These are phyloP conservation scores for Solanum sejunctum DNA, from an alignment of 257 asterid species.

Conservation along the genomic window DNA sequence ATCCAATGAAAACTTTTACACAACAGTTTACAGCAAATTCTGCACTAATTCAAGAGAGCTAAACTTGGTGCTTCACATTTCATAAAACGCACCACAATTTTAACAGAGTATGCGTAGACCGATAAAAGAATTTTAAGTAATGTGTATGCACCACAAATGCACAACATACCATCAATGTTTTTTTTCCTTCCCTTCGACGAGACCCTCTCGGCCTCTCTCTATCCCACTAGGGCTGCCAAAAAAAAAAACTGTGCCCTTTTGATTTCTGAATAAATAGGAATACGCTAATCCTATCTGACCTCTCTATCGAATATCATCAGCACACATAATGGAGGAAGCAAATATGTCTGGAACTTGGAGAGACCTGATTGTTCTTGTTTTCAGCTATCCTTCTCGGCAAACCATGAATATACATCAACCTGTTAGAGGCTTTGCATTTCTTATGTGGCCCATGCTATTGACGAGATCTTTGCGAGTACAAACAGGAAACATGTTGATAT, in stretches of 20 bases:
- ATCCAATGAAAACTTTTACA: background rate
- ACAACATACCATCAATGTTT: background rate
- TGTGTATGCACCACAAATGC: background rate
- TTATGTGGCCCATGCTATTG: constrained; percentile 92
- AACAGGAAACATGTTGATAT: constrained; percentile 78
- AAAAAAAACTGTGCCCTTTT: background rate
- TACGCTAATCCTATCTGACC: background rate
- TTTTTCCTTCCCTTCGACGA: background rate
- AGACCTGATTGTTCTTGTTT: background rate
- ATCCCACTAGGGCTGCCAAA: background rate
- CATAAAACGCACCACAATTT: background rate
- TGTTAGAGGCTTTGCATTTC: constrained; percentile 83
- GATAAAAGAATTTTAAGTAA: background rate
- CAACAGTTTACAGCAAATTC: background rate
- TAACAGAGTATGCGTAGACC: background rate
- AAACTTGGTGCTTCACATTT: background rate
- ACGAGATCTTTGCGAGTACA: constrained; percentile 96
- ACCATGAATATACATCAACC: constrained; percentile 10
- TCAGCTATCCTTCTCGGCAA: background rate
- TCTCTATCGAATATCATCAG: background rate
- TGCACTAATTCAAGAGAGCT: background rate
- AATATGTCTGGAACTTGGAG: background rate
- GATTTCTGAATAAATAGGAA: background rate
- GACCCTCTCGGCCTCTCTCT: background rate
- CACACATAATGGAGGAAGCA: background rate